Percentiles rank a stretch among this genome's conserved stretches.
These are phyloP conservation scores for Pestalotiopsis sp. DNA, from an alignment of 2,329 filamentous ascomycete genomes.

Conservation along the genomic window DNA sequence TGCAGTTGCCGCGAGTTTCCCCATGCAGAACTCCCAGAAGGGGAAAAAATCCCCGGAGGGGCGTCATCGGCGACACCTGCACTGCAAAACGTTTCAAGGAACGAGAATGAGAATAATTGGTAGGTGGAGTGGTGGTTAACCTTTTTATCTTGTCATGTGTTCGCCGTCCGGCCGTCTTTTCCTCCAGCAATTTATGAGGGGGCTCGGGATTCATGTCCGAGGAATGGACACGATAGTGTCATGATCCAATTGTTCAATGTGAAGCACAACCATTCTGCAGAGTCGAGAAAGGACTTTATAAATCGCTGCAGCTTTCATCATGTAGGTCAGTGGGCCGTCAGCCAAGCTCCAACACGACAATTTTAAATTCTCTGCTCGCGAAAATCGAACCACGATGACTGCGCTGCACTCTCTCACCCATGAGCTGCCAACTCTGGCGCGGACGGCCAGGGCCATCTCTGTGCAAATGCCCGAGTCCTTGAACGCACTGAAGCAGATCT, in stretches of 20 bases:
- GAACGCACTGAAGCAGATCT: slow-evolving; percentile 17
- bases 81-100: background rate
- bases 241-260: background rate
- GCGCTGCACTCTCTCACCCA: background rate
- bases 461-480: slow-evolving; percentile 18
- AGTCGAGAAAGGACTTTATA: background rate
- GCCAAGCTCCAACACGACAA: background rate
- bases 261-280: background rate
- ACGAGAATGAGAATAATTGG: background rate
- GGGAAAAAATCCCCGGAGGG: background rate
- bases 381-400: background rate
- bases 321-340: background rate
- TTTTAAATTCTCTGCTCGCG: background rate
- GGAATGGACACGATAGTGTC: background rate
- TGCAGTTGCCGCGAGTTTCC: slow-evolving; percentile 3
- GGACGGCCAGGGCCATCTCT: background rate
- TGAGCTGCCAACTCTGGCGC: background rate
- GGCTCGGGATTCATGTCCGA: background rate
- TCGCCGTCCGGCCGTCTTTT: background rate
- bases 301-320: background rate
- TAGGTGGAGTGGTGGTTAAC: background rate
- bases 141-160: background rate
- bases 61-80: slow-evolving; percentile 2
- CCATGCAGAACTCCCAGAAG: background rate
- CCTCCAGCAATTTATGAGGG: background rate